phyloP scores from a whole-genome alignment of 2,329 filamentous ascomycete genomes.

The Teratosphaeriaceae sp. region DNA sequence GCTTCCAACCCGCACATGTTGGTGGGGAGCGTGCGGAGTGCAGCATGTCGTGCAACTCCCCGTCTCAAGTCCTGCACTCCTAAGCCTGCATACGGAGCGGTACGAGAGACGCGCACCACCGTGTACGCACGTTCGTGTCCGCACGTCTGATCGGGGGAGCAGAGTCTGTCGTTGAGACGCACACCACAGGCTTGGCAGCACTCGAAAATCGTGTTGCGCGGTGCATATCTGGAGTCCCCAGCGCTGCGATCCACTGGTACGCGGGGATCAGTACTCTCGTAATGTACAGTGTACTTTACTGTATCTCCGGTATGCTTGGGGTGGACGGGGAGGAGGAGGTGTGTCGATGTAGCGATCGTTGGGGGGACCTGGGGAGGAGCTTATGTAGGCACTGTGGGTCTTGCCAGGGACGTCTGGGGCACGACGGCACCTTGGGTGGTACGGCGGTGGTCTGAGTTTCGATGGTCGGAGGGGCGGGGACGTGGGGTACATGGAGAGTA shows the following conservation, averaged over 20 bases:
- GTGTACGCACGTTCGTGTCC: no score
- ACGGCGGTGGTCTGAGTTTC: no score
- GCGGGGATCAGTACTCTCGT: no score
- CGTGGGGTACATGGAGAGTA: conserved; percentile 16
- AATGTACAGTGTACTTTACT: no score
- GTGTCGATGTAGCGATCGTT: no score
- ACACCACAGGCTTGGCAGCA: background rate
- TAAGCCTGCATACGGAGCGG: background rate
- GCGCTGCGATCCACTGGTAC: no score
- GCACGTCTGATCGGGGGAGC: no score
- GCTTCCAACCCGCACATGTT: background rate
- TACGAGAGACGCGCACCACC: background rate
- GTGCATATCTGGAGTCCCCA: background rate
- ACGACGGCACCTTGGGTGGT: no score
- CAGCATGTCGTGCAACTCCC: conserved; percentile 1
- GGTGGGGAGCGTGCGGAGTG: conserved; percentile 3
- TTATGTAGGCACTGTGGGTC: conserved; percentile 16
- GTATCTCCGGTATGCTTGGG: no score
- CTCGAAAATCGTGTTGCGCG: background rate
- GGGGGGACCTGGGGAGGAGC: background rate
- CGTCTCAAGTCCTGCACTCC: no score
- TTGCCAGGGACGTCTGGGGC: background rate
- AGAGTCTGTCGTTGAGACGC: background rate
- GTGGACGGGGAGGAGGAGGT: no score
- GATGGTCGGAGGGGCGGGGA: conserved; percentile 8